These are phyloP conservation scores for Penicillium hordei DNA, from an alignment of 2,329 filamentous ascomycete species.

Conservation along the genomic window DNA sequence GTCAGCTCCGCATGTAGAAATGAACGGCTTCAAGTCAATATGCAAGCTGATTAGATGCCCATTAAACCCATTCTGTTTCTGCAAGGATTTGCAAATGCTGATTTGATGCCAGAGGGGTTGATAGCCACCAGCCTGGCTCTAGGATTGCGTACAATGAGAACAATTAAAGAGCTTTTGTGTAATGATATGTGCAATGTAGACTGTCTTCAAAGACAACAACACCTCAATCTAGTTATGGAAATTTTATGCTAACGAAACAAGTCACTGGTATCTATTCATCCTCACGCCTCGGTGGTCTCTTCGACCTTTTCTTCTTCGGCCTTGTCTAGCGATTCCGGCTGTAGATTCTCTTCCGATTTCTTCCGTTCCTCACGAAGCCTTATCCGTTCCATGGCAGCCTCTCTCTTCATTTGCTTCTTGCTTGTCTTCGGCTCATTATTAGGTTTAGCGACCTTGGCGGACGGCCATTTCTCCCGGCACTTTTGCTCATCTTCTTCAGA, in stretches of 20 bases:
- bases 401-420: conserved; percentile 41
- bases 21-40: neutral
- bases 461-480: conserved; percentile 64
- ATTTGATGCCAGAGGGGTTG: neutral
- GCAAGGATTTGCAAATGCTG: neutral
- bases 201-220: neutral
- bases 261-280: conserved; percentile 1
- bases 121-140: neutral
- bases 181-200: neutral
- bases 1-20: neutral
- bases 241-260: conserved; percentile 1
- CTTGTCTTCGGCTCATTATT: conserved; percentile 33
- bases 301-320: neutral
- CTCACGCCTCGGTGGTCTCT: conserved; percentile 1
- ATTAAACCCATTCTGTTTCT: neutral
- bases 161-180: neutral
- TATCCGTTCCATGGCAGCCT: conserved; percentile 49
- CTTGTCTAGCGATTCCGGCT: conserved; percentile 1
- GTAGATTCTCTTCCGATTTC: conserved; percentile 12
- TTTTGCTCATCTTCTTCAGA: conserved; percentile 74
- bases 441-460: conserved; percentile 51
- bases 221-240: neutral
- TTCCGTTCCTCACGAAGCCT: conserved; percentile 15
- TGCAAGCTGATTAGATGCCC: neutral
- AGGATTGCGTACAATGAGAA: neutral